Evolutionary conservation across 2,329 filamentous ascomycete species (phyloP).

Genomic region (Thyridium curvatum): DNA sequence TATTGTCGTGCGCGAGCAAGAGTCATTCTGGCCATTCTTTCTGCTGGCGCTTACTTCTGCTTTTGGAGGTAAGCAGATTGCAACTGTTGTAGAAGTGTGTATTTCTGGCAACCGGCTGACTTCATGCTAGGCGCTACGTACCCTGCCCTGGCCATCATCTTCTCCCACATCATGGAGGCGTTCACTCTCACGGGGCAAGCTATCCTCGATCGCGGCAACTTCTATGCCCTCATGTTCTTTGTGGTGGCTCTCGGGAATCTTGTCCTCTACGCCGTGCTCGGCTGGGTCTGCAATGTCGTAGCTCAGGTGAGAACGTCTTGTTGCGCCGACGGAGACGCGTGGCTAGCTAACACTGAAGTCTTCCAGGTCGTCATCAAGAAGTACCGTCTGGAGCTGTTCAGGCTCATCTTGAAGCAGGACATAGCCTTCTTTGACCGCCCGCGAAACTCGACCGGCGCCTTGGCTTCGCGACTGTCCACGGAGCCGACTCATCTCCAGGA

Average conservation of each 20-base stretch:
- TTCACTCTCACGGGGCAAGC: conserved; percentile 7
- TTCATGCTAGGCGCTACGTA: conserved; percentile 25
- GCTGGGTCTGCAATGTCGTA: conserved; percentile 28
- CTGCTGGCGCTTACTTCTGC: too few species aligned
- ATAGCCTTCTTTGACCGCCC: conserved; percentile 39
- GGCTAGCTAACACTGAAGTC: background rate
- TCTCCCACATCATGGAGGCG: conserved; percentile 14
- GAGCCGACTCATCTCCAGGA: conserved; percentile 43
- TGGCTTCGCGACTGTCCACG: conserved; percentile 27
- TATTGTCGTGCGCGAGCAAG: too few species aligned
- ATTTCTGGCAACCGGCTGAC: background rate
- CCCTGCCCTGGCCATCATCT: conserved; percentile 32
- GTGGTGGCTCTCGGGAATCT: conserved; percentile 41
- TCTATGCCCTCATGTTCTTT: conserved; percentile 52
- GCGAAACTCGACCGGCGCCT: conserved; percentile 28
- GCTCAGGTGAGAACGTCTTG: conserved; percentile 19
- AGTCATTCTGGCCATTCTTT: too few species aligned
- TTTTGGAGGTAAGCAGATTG: too few species aligned
- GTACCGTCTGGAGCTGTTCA: conserved; percentile 35
- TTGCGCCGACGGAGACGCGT: conserved; percentile 5
- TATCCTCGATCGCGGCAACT: conserved; percentile 29
- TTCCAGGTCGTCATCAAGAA: conserved; percentile 21
- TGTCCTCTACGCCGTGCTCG: conserved; percentile 31
- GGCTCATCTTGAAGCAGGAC: conserved; percentile 47
- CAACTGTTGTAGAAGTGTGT: too few species aligned